Evolutionary conservation across 257 asterid species (phyloP).

Genomic region (Pogostemon cablin): DNA sequence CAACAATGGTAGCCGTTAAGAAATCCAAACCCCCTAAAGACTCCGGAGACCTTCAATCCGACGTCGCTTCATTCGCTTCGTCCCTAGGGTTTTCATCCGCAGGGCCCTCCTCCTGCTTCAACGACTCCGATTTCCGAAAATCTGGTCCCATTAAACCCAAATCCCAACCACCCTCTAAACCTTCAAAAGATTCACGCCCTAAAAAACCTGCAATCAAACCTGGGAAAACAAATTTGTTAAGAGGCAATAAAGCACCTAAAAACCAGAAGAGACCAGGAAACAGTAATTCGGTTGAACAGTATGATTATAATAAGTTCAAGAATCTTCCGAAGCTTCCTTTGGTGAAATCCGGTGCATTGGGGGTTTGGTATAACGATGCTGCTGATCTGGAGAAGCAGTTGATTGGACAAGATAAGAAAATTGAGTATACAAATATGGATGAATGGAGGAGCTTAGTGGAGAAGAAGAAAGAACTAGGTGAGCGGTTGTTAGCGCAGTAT

Average conservation of each 20-base stretch:
- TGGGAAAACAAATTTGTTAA: conserved; percentile 25
- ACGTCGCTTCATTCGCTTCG: conserved; percentile 83
- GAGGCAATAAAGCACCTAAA: conserved; percentile 30
- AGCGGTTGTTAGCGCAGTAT: conserved; percentile 77
- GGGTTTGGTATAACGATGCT: conserved; percentile 69
- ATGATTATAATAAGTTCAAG: conserved; percentile 44
- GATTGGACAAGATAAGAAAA: conserved; percentile 57
- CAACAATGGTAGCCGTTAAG: conserved; percentile 48
- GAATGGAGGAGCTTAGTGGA: conserved; percentile 82
- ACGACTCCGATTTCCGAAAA: conserved; percentile 87
- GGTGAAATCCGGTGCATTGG: conserved; percentile 57
- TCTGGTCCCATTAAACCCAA: conserved; percentile 51
- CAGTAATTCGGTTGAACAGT: conserved; percentile 32
- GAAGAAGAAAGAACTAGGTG: conserved; percentile 79
- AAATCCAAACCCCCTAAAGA: conserved; percentile 42
- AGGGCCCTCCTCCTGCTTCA: conserved; percentile 66
- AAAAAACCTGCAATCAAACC: conserved; percentile 15
- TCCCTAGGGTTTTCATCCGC: conserved; percentile 72
- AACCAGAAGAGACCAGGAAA: conserved; percentile 19
- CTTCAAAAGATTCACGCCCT: conserved; percentile 1
- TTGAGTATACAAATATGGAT: conserved; percentile 49
- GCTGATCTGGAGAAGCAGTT: conserved; percentile 75
- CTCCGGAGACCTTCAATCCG: conserved; percentile 53
- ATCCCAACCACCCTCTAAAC: conserved; percentile 17
- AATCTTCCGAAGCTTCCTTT: conserved; percentile 76